These are phyloP conservation scores for Parastagonospora nodorum DNA, from an alignment of 2,329 filamentous ascomycete species.

Conservation along the genomic window DNA sequence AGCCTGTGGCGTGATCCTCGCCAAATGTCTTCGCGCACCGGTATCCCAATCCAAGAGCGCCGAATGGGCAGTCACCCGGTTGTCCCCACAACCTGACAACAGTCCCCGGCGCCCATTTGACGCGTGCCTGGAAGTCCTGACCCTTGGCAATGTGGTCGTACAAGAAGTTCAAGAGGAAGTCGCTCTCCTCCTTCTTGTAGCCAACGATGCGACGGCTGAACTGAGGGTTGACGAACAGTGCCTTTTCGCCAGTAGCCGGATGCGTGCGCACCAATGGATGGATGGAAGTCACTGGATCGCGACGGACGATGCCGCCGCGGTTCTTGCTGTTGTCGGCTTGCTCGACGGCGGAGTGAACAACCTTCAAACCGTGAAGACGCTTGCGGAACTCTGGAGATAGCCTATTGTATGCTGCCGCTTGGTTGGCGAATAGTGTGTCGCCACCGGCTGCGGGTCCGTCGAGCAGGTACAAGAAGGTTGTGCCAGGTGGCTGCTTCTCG, in stretches of 20 bases:
- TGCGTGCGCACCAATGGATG: constrained; percentile 84
- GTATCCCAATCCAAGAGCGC: constrained; percentile 82
- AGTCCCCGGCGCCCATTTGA: constrained; percentile 79
- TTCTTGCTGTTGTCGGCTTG: constrained; percentile 73
- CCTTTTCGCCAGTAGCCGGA: constrained; percentile 80
- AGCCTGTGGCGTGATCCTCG: constrained; percentile 81
- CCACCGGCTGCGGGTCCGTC: constrained; percentile 80
- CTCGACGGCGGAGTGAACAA: constrained; percentile 76
- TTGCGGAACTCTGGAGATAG: constrained; percentile 79
- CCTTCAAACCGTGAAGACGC: constrained; percentile 78
- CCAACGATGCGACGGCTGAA: constrained; percentile 84
- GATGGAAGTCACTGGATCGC: constrained; percentile 74
- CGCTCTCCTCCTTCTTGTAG: constrained; percentile 85
- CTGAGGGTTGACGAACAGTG: constrained; percentile 80
- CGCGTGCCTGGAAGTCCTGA: constrained; percentile 72
- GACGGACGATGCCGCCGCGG: constrained; percentile 71
- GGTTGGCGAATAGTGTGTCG: constrained; percentile 82
- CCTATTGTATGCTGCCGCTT: constrained; percentile 79
- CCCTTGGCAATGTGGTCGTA: constrained; percentile 75
- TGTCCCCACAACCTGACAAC: constrained; percentile 91
- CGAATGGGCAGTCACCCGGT: constrained; percentile 77
- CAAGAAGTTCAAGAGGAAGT: constrained; percentile 75
- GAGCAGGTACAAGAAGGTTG: constrained; percentile 87
- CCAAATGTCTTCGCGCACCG: constrained; percentile 77
- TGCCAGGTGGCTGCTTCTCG: constrained; percentile 85